Percentiles rank a stretch among this genome's conserved stretches.
phyloP scores from a whole-genome alignment of 148 eudicot species.

The Spergularia bocconei region DNA sequence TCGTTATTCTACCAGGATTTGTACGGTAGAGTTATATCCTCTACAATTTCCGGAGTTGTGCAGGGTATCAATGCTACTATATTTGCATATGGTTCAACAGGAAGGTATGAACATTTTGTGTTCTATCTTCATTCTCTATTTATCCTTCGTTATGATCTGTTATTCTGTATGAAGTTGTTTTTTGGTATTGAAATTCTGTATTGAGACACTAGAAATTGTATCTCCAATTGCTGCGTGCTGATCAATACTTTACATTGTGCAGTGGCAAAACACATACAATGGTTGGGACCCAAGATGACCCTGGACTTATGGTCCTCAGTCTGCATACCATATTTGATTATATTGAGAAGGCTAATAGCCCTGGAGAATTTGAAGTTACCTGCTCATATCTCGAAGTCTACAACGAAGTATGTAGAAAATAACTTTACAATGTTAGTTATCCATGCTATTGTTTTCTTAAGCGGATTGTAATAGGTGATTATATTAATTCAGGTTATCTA shows the following conservation, averaged over 20 bases:
- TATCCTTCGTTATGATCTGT: background rate
- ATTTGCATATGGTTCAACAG: conserved; percentile 92
- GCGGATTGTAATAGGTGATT: conserved; percentile 19
- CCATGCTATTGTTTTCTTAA: background rate
- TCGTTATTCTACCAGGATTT: conserved; percentile 50
- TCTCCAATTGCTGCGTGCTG: background rate
- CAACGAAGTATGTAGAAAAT: conserved; percentile 58
- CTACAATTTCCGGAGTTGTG: conserved; percentile 69
- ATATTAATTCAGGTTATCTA: conserved; percentile 63
- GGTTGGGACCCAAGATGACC: conserved; percentile 76
- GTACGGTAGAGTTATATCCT: conserved; percentile 55
- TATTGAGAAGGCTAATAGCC: conserved; percentile 49
- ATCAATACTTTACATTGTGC: conserved; percentile 26
- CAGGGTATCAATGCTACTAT: conserved; percentile 84
- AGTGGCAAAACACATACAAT: conserved; percentile 87
- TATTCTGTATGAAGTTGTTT: background rate
- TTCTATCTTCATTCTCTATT: background rate
- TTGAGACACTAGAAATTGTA: background rate
- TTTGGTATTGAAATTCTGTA: too few species aligned
- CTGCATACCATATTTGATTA: conserved; percentile 68
- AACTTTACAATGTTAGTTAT: background rate
- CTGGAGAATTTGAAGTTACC: conserved; percentile 62
- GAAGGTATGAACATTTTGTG: conserved; percentile 46
- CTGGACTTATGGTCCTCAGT: conserved; percentile 88
- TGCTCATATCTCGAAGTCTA: conserved; percentile 91